These are phyloP conservation scores for Russula sp. DNA, from an alignment of 768 basidiomycete genomes.

Conservation along the genomic window DNA sequence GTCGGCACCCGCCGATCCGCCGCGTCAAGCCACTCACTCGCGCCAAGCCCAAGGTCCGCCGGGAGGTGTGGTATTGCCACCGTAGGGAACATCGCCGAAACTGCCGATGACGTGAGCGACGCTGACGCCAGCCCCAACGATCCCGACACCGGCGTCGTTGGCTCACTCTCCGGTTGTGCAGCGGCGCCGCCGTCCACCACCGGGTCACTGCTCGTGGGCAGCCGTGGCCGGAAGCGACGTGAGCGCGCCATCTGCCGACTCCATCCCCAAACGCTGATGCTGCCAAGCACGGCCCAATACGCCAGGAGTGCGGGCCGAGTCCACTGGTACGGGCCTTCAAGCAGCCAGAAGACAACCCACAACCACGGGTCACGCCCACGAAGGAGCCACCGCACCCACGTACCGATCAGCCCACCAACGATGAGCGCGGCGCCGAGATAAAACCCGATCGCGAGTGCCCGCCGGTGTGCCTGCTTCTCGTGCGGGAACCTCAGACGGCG, in stretches of 20 bases:
- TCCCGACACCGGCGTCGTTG: conserved; percentile 13
- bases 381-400: conserved; percentile 90
- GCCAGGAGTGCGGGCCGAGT: conserved; percentile 67
- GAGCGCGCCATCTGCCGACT: conserved; percentile 81
- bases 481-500: conserved; percentile 75
- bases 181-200: not conserved
- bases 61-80: conserved; percentile 47
- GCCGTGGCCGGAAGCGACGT: conserved; percentile 54
- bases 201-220: conserved; percentile 8
- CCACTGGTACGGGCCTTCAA: conserved; percentile 74
- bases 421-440: conserved; percentile 72
- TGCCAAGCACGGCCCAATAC: conserved; percentile 81
- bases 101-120: conserved; percentile 13
- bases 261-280: conserved; percentile 91
- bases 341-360: conserved; percentile 72
- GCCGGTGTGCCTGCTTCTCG: conserved; percentile 76
- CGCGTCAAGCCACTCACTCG: conserved; percentile 65
- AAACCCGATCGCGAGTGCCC: conserved; percentile 80
- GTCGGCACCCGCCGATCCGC: conserved; percentile 90
- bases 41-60: conserved; percentile 39
- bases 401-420: conserved; percentile 76
- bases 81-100: conserved; percentile 22
- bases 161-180: conserved; percentile 10
- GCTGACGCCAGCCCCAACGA: conserved; percentile 2
- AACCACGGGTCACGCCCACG: conserved; percentile 80